Evolutionary conservation across 495 filamentous ascomycete genomes (phyloP).

Genomic region (Daldinia loculata): DNA sequence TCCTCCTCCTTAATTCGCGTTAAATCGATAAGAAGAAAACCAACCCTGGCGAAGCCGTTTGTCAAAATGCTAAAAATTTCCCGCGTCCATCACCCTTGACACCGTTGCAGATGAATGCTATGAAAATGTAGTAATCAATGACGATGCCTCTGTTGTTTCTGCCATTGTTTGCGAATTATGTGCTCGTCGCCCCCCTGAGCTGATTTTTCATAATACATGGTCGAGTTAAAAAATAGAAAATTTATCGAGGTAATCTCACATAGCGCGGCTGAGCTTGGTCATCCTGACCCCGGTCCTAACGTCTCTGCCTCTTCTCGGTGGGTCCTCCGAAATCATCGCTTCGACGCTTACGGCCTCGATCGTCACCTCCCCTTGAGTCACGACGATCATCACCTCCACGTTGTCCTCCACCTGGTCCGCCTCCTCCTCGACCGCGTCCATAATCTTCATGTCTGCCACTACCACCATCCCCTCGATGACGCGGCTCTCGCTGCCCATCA

Average conservation of each 20-base stretch:
- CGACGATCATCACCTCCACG: constrained; percentile 46
- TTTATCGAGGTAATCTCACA: constrained; percentile 27
- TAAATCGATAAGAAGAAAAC: constrained; percentile 11
- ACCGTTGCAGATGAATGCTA: constrained; percentile 28
- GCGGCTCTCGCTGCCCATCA: constrained; percentile 45
- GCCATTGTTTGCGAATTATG: constrained; percentile 19
- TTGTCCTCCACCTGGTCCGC: constrained; percentile 30
- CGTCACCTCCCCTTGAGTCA: constrained; percentile 42
- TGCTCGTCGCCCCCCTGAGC: constrained; percentile 18
- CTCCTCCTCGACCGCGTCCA: constrained; percentile 44
- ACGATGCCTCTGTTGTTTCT: constrained; percentile 19
- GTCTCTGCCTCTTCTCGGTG: constrained; percentile 47
- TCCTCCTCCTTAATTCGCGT: constrained; percentile 3
- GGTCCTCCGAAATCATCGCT: constrained; percentile 51
- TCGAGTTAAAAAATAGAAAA: constrained; percentile 28
- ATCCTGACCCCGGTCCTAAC: constrained; percentile 31
- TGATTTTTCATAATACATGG: constrained; percentile 43
- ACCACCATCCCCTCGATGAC: constrained; percentile 46
- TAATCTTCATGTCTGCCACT: constrained; percentile 45
- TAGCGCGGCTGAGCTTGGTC: constrained; percentile 20
- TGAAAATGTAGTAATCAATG: constrained; percentile 33
- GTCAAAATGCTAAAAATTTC: constrained; percentile 15
- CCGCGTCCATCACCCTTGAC: neutral
- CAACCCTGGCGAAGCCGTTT: constrained; percentile 11
- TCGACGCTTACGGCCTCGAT: constrained; percentile 50